Evolutionary conservation across 768 basidiomycete species (phyloP), one percentile per base, ranked within the genome.

Genomic region (Tubosaeta sp.): DNA sequence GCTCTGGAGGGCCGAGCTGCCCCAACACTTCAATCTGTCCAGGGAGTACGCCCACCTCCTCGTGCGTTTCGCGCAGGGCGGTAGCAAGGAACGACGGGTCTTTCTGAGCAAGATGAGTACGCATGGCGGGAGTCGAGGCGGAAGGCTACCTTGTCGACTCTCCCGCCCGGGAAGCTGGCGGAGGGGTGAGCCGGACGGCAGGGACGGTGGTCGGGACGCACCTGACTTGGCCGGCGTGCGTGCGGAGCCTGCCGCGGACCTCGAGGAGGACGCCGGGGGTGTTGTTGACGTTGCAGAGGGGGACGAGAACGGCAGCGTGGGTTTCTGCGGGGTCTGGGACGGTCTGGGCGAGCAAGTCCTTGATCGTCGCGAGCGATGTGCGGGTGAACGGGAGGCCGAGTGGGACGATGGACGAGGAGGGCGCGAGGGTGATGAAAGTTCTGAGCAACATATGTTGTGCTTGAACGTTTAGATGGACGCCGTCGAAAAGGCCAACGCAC

Each of bases 141-240:
- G 8, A 16, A 6, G 71, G 70, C 27, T 55, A 85, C 86, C 48
- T 82, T 68, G 65, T 90, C 88, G 27, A 84, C 76, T 53, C 76
- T 76, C 12, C 88, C 88, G 27, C 88, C 87, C 43, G 88, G 88
- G 68, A 87, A 89, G 72, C 88, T 90, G 61, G 17, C 35, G 13
- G 29, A 22, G 27, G 22, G 38, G 45, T 38, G 8, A 50, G 45
- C 22, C n/a, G 11, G 38, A 33, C 38, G 43, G 34, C 17, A 7
- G 34, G 9, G 12, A 42, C 13, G 12, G 39, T 0, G 46, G 19
- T 14, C 35, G 5, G 3, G 16, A 52, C 75, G 34, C 54, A 88
- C 89, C 89, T 89, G 32, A 91, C 81, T 74, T 91, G 87, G n/a
- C 89, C 88, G 0, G 88, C 84, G 67, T 91, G 89, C 29, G 74